These are phyloP conservation scores for Elsinoe arachidis DNA, from an alignment of 2,329 filamentous ascomycete species.

Conservation along the genomic window DNA sequence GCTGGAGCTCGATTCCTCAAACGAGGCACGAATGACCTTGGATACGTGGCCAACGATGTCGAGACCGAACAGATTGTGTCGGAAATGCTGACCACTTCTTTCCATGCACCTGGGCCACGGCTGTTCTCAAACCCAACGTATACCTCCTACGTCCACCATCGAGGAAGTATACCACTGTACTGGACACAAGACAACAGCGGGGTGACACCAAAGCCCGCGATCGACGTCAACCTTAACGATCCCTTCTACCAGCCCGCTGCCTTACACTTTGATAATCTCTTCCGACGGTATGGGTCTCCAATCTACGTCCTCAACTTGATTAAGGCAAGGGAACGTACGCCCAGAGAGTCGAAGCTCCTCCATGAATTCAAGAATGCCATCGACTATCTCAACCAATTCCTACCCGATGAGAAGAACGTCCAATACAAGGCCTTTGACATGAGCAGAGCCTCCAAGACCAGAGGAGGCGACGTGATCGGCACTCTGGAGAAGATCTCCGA, in stretches of 20 bases:
- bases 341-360: conserved; percentile 83
- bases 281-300: conserved; percentile 84
- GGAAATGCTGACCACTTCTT: conserved; percentile 87
- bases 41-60: conserved; percentile 96
- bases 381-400: conserved; percentile 86
- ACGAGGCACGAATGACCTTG: conserved; percentile 85
- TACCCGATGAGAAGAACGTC: conserved; percentile 76
- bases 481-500: conserved; percentile 85
- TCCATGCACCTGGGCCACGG: conserved; percentile 79
- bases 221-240: conserved; percentile 89
- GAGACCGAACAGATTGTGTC: conserved; percentile 98
- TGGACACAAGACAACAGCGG: conserved; percentile 97
- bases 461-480: conserved; percentile 88
- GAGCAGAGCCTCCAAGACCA: conserved; percentile 85
- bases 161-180: conserved; percentile 91
- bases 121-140: conserved; percentile 84
- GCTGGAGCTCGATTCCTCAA: conserved; percentile 92
- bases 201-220: conserved; percentile 91
- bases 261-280: conserved; percentile 89
- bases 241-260: conserved; percentile 92
- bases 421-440: conserved; percentile 96
- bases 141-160: conserved; percentile 93
- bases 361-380: conserved; percentile 81
- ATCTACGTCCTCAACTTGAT: conserved; percentile 89
- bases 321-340: conserved; percentile 73